These are phyloP conservation scores for Eimeria nieschulzi DNA, from an alignment of 169 alveolate species.

Conservation along the genomic window DNA sequence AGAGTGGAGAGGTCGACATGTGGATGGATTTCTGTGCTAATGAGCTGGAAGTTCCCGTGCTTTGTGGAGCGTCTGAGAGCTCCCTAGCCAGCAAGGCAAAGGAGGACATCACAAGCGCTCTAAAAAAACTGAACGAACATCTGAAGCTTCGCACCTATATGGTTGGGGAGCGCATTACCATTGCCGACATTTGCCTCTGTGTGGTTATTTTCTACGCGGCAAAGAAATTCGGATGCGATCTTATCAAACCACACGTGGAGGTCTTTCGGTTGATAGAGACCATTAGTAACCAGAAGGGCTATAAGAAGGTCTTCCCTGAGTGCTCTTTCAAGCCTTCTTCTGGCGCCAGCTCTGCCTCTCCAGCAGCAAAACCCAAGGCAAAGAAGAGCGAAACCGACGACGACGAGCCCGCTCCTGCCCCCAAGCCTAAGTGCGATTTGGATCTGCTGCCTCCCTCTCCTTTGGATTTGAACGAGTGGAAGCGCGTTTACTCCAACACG, in stretches of 20 bases:
- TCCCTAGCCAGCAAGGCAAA: conserved; percentile 65
- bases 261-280: conserved; percentile 55
- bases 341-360: not conserved
- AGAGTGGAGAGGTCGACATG: conserved; percentile 64
- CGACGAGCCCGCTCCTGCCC: not conserved
- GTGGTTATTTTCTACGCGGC: conserved; percentile 11
- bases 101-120: conserved; percentile 68
- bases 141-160: conserved; percentile 69
- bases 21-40: conserved; percentile 73
- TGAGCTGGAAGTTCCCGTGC: conserved; percentile 74
- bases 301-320: conserved; percentile 20
- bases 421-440: conserved; percentile 60
- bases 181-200: conserved; percentile 75
- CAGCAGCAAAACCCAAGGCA: not conserved
- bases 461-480: conserved; percentile 94
- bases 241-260: not conserved
- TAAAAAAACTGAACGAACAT: conserved; percentile 69
- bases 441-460: conserved; percentile 92
- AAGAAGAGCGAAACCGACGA: not conserved
- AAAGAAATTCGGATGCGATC: not conserved
- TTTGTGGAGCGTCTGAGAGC: conserved; percentile 26
- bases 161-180: conserved; percentile 77
- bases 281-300: conserved; percentile 29
- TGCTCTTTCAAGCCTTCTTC: not conserved
- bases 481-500: conserved; percentile 93